A percentile compares a stretch with the other conserved stretches of the same genome.
Evolutionary conservation across 2,329 filamentous ascomycete species (phyloP).

Genomic region (Nannizziopsis barbatae): DNA sequence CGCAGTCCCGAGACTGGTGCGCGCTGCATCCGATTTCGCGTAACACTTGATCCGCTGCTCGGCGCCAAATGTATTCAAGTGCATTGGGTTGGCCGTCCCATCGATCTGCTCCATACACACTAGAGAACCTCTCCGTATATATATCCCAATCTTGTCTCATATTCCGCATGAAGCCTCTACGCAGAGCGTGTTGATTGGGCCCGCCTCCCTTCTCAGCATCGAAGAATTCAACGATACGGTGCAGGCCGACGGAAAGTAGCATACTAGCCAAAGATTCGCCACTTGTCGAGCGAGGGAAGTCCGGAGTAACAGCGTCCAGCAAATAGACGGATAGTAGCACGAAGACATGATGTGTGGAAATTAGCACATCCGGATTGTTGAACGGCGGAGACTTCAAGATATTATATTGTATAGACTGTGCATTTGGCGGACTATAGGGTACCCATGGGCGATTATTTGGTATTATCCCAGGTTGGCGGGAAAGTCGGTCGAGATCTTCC

Average conservation of each 20-base stretch:
- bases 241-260: slow-evolving; percentile 29
- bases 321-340: slow-evolving; percentile 31
- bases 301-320: slow-evolving; percentile 28
- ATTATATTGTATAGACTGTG: slow-evolving; percentile 27
- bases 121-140: slow-evolving; percentile 29
- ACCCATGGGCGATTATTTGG: slow-evolving; percentile 29
- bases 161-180: slow-evolving; percentile 36
- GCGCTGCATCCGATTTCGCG: slow-evolving; percentile 21
- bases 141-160: slow-evolving; percentile 31
- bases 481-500: slow-evolving; percentile 28
- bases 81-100: slow-evolving; percentile 20
- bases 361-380: slow-evolving; percentile 29
- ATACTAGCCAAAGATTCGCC: slow-evolving; percentile 34
- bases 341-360: slow-evolving; percentile 35
- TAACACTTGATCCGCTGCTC: slow-evolving; percentile 27
- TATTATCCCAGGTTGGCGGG: slow-evolving; percentile 31
- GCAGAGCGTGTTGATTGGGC: slow-evolving; percentile 30
- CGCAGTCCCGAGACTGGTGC: slow-evolving; percentile 26
- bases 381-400: slow-evolving; percentile 34
- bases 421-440: slow-evolving; percentile 26
- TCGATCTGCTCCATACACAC: slow-evolving; percentile 27
- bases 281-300: slow-evolving; percentile 19
- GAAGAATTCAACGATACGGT: slow-evolving; percentile 33
- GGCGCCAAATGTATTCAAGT: slow-evolving; percentile 33
- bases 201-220: slow-evolving; percentile 36